Percentiles rank a stretch among this genome's conserved stretches.
These are phyloP conservation scores for Leccinum disarticulatum DNA, from an alignment of 768 basidiomycete genomes.

Conservation along the genomic window DNA sequence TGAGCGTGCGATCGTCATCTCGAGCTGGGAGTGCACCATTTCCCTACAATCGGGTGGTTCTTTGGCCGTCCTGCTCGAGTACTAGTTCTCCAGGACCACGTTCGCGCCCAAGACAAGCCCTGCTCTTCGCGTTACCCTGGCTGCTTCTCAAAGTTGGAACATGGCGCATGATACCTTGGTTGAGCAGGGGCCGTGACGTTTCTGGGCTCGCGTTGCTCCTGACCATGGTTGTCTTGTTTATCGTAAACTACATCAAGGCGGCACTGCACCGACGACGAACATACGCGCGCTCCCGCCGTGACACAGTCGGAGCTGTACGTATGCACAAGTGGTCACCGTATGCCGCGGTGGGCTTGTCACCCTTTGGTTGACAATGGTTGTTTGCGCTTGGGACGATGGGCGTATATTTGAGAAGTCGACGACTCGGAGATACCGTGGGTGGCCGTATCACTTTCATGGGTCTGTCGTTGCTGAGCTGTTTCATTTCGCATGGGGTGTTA, in stretches of 20 bases:
- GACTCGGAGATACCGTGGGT: slow-evolving; percentile 81
- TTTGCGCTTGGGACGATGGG: slow-evolving; percentile 78
- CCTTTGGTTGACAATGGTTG: slow-evolving; percentile 71
- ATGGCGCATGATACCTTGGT: slow-evolving; percentile 55
- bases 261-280: slow-evolving; percentile 45
- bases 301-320: slow-evolving; percentile 30
- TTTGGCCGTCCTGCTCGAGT: slow-evolving; percentile 54
- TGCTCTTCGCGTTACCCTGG: slow-evolving; percentile 50
- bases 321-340: slow-evolving; percentile 50
- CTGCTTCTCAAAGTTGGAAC: slow-evolving; percentile 35
- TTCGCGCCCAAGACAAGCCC: slow-evolving; percentile 66
- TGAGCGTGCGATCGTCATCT: slow-evolving; percentile 59
- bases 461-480: slow-evolving; percentile 14
- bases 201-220: slow-evolving; percentile 80
- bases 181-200: slow-evolving; percentile 85
- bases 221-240: no score
- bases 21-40: slow-evolving; percentile 77
- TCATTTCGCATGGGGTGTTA: slow-evolving; percentile 33
- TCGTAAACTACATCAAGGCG: slow-evolving; percentile 52
- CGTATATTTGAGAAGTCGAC: slow-evolving; percentile 90
- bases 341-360: slow-evolving; percentile 48
- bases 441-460: background rate
- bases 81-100: slow-evolving; percentile 50
- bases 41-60: slow-evolving; percentile 52
- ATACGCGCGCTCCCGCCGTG: background rate